Percentiles rank a stretch among this genome's conserved stretches.
These are phyloP conservation scores for Entomophthora muscae DNA, from an alignment of 371 early-diverging fungal species.

Conservation along the genomic window DNA sequence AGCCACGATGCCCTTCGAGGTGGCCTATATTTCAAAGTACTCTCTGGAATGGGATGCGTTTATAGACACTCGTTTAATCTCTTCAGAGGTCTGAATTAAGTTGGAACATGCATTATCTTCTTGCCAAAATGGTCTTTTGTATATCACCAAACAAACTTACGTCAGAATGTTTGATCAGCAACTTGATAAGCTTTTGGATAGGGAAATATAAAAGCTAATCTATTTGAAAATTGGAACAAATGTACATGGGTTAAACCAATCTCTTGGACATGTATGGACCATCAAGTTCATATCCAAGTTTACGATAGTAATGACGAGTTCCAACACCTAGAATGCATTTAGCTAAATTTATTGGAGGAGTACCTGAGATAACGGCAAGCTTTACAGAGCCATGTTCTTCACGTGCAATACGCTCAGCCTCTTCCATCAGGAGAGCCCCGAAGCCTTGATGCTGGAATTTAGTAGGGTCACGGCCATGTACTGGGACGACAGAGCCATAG, in stretches of 20 bases:
- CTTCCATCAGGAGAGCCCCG: slow-evolving; percentile 97
- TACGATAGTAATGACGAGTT: slow-evolving; percentile 96
- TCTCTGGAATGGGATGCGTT: too few species aligned
- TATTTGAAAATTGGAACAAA: neutral
- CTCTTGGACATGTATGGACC: slow-evolving; percentile 95
- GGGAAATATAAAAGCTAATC: neutral
- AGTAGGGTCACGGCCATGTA: slow-evolving; percentile 88
- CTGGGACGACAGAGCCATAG: slow-evolving; percentile 96
- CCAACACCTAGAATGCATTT: slow-evolving; percentile 58
- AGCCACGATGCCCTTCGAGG: too few species aligned
- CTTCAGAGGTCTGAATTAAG: too few species aligned
- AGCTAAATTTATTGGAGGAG: neutral
- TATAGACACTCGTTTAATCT: too few species aligned
- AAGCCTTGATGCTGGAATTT: slow-evolving; percentile 99
- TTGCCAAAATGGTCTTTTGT: too few species aligned
- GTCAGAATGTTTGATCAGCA: too few species aligned
- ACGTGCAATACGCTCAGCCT: slow-evolving; percentile 97
- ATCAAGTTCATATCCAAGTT: slow-evolving; percentile 95
- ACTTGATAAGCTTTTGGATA: too few species aligned
- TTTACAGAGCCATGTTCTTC: slow-evolving; percentile 97
- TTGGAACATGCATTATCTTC: too few species aligned
- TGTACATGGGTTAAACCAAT: slow-evolving; percentile 34
- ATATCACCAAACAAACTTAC: too few species aligned
- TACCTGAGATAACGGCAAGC: slow-evolving; percentile 92
- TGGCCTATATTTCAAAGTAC: too few species aligned